Base-by-base conservation (phyloP, 2,329 filamentous ascomycete species). In the Colletotrichum acutatum region DNA sequence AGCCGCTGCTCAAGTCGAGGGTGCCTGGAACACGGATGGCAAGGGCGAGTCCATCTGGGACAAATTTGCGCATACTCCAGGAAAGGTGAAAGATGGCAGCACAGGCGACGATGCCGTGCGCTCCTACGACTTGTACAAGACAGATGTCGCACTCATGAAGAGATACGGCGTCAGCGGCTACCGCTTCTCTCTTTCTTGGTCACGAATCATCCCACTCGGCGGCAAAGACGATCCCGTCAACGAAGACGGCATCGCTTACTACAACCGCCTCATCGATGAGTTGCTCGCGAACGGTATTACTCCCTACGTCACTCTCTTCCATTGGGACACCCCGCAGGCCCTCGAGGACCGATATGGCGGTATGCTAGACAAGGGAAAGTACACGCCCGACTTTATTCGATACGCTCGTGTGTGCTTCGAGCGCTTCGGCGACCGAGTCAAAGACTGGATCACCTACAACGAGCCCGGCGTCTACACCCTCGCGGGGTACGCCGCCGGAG, bases 101-200 rank as follows among this genome's bases (percentile, higher is more conserved):
- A 83, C 80, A 8, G 80, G 80, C 5, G 81, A 83, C n/a, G 82
- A 84, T 49, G 80, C 83, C 0, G 79, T 78, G 24, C 77, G 79
- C 6, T 82, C 82, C 32, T 85, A 85, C 72, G 80, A 85, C 53
- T 75, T 84, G 2, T 85, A 82, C 75, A 81, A 82, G 68, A 83
- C 89, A 68, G 90, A 92, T 75, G 89, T 91, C 72, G 88, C 85
- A 2, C 84, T 91, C 37, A 82, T 92, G 77, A 91, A 90, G 78
- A 80, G 86, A 66, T 88, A 88, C 65, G 87, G 89, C 66, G 89
- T 90, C 19, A 86, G 86, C 71, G 88, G 87, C 4, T 92, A 92
- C 78, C 88, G 90, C 28, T 92, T 92, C 79, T 92, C 90, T 4
- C 82, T 92, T 30, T 89, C 90, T 4, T 92, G 90, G 90, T 88